Evolutionary conservation across 805 yeast species (phyloP), one percentile per base, ranked within the genome.

Genomic region (Pichia cephalocereana): DNA sequence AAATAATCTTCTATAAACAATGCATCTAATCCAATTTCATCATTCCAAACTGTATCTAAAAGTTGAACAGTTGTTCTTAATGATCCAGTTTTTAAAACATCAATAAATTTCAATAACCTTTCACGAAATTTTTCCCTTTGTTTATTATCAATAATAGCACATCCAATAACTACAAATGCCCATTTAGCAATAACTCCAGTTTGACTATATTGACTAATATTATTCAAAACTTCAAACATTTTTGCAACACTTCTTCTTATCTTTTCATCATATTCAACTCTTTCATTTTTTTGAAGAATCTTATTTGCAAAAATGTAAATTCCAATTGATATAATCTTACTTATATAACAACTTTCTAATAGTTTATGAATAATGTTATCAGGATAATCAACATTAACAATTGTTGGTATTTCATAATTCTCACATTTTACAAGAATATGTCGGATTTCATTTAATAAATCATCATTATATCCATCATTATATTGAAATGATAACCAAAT

Each of bases 401-500:
- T 1, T 49, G 46, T 28, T 51, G 52, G 38, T 38, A 52, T 26
- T 46, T 49, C 12, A 55, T 55, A 5, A 43, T 34, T 26, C 43
- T 39, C 32, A 30, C 32, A 30, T 12, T 11, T 2, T 6, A 3
- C 1, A 30, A 2, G 8, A 30, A 30, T 30, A 10, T 6, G 32
- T 30, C 3, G 32, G 8, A 30, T 30, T 14, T 30, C 19, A 45
- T 38, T 18, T 4, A 53, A 47, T 9, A 48, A 28, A 8, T 38
- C 32, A 23, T 39, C 38, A 36, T 50, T 48, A 4, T 28, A 23
- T 14, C 45, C 47, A 40, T 40, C 37, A 4, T 56, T 53, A 11
- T 36, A 30, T 40, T 52, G 52, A 41, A 67, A 43, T 10, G 65
- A 60, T 14, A 70, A 48, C 67, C 68, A 70, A 4, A 63, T 58